These are phyloP conservation scores for Syncephalastrum racemosum DNA, from an alignment of 371 early-diverging fungal species.

Conservation along the genomic window DNA sequence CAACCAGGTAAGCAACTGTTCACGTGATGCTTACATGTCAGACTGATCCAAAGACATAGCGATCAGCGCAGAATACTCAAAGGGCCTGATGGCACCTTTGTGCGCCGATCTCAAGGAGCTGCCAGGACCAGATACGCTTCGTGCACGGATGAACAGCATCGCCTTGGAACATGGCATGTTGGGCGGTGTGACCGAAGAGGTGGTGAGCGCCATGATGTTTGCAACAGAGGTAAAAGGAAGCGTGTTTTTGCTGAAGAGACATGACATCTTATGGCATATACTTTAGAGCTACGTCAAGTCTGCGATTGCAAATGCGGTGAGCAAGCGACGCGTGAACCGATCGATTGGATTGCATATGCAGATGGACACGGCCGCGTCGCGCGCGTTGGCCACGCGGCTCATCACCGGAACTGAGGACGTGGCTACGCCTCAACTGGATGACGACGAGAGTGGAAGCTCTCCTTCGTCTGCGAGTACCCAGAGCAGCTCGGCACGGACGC, in stretches of 20 bases:
- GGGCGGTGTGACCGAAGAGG: constrained; percentile 67
- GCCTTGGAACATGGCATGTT: constrained; percentile 72
- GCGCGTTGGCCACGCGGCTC: not conserved
- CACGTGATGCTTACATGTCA: not conserved
- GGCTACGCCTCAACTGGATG: not conserved
- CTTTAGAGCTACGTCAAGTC: constrained; percentile 68
- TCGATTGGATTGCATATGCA: constrained; percentile 58
- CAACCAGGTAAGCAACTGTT: constrained; percentile 39
- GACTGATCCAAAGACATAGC: constrained; percentile 20
- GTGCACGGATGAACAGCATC: constrained; percentile 71
- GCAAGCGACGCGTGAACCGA: constrained; percentile 68
- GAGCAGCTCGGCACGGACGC: constrained; percentile 6
- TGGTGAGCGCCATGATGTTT: constrained; percentile 68
- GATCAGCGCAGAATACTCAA: constrained; percentile 64
- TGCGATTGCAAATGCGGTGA: constrained; percentile 68
- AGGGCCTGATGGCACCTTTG: constrained; percentile 68
- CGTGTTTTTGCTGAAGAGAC: not conserved
- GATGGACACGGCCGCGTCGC: constrained; percentile 13
- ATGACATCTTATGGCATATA: not conserved
- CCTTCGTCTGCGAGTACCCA: too few species aligned
- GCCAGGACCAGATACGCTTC: constrained; percentile 67
- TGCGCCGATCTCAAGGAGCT: constrained; percentile 72
- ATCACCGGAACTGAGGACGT: too few species aligned
- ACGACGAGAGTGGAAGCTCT: not conserved
- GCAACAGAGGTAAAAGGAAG: constrained; percentile 61